Conservation (phyloP, 768 basidiomycete genomes). For the Phanerodontia chrysosporium region DNA sequence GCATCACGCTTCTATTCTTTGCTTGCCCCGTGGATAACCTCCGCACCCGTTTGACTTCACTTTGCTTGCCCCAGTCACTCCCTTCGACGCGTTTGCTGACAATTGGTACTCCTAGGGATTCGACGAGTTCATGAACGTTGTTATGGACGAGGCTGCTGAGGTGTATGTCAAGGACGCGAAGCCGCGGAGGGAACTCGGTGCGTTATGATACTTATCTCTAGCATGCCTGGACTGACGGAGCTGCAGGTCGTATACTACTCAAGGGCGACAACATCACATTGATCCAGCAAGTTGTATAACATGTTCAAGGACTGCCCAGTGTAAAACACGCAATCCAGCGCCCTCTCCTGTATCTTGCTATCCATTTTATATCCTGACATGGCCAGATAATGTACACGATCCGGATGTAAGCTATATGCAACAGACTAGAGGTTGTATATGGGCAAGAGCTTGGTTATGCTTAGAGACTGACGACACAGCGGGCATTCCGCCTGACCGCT, state of each 20-base stretch:
- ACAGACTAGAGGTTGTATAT: slow-evolving; percentile 72
- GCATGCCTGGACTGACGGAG: not conserved
- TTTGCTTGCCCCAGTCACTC: not conserved
- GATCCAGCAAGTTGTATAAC: slow-evolving; percentile 65
- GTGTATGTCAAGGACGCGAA: slow-evolving; percentile 88
- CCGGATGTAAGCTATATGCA: not conserved
- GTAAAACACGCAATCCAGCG: slow-evolving; percentile 22
- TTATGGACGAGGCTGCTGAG: slow-evolving; percentile 90
- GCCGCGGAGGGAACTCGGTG: slow-evolving; percentile 81
- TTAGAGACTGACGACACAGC: slow-evolving; percentile 74
- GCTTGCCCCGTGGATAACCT: not conserved
- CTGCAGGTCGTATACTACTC: slow-evolving; percentile 83
- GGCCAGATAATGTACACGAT: slow-evolving; percentile 5
- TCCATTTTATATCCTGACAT: slow-evolving; percentile 14
- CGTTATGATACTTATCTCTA: slow-evolving; percentile 19
- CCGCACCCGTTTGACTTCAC: not conserved
- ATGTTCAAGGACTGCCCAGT: not conserved
- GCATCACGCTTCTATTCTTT: not conserved
- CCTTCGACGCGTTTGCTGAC: slow-evolving; percentile 7
- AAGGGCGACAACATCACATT: slow-evolving; percentile 99
- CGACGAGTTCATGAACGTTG: slow-evolving; percentile 99
- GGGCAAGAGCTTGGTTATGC: slow-evolving; percentile 65
- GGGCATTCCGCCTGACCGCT: slow-evolving; percentile 75
- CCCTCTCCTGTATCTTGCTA: slow-evolving; percentile 20
- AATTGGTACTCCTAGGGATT: slow-evolving; percentile 66